Conservation (phyloP, 2,329 filamentous ascomycete species). For the Beauveria medogensis region DNA sequence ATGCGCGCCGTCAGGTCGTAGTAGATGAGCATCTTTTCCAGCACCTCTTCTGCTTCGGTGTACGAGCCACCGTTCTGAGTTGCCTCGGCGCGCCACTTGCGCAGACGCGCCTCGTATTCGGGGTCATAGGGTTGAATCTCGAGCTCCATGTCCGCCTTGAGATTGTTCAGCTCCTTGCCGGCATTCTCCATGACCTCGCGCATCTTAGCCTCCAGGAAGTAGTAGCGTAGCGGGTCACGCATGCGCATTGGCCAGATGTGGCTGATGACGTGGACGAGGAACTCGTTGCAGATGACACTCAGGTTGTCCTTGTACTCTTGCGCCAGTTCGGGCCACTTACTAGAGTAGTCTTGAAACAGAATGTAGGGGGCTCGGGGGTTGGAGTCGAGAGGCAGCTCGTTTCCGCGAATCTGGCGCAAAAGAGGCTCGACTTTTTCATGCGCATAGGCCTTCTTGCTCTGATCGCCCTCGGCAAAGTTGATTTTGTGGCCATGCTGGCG, state of each 20-base stretch:
- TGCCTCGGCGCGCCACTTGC: conserved; percentile 36
- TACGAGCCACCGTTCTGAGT: conserved; percentile 37
- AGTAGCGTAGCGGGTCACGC: conserved; percentile 40
- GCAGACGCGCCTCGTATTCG: conserved; percentile 43
- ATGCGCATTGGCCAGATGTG: conserved; percentile 43
- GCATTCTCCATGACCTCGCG: conserved; percentile 38
- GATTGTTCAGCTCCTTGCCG: conserved; percentile 35
- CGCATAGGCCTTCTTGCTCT: conserved; percentile 40
- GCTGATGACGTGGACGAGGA: conserved; percentile 42
- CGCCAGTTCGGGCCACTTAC: conserved; percentile 43
- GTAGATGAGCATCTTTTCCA: conserved; percentile 50
- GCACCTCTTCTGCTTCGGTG: conserved; percentile 43
- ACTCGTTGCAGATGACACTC: conserved; percentile 46
- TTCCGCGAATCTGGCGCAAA: conserved; percentile 41
- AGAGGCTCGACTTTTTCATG: conserved; percentile 40
- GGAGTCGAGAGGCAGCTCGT: conserved; percentile 44
- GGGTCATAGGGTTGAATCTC: conserved; percentile 47
- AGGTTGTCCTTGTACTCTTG: conserved; percentile 48
- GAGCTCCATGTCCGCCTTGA: conserved; percentile 43
- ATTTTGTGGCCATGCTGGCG: conserved; percentile 42
- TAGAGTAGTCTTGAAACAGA: conserved; percentile 44
- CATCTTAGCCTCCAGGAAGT: conserved; percentile 42
- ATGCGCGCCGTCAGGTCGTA: conserved; percentile 45
- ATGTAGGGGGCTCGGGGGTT: conserved; percentile 47
- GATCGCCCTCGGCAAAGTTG: conserved; percentile 31